Percentiles rank a stretch among this genome's conserved stretches.
Evolutionary conservation across 495 filamentous ascomycete genomes (phyloP).

Genomic region (Tirmania nivea): DNA sequence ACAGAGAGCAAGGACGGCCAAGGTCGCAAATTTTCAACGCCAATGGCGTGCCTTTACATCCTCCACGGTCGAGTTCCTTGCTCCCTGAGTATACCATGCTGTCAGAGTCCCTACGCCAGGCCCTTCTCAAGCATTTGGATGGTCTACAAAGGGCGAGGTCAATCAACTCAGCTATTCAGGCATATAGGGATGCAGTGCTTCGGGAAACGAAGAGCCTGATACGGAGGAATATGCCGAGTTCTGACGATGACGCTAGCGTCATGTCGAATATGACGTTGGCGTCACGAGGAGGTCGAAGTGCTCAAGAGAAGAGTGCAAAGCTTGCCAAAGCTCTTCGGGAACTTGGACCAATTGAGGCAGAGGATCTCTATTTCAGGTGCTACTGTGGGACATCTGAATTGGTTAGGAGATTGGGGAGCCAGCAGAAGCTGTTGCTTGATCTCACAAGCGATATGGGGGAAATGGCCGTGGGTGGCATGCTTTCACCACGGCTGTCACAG

Average conservation of each 20-base stretch:
- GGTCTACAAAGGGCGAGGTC: slow-evolving; percentile 56
- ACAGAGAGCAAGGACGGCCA: too few relatives aligned
- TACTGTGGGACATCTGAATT: slow-evolving; percentile 79
- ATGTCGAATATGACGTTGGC: slow-evolving; percentile 67
- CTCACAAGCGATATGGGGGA: slow-evolving; percentile 52
- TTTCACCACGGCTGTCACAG: slow-evolving; percentile 17
- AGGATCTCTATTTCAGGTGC: slow-evolving; percentile 58
- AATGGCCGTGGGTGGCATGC: slow-evolving; percentile 18
- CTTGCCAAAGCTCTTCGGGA: slow-evolving; percentile 81
- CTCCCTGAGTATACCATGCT: slow-evolving; percentile 1
- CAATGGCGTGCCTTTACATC: slow-evolving; percentile 7
- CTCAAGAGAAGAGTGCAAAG: slow-evolving; percentile 74
- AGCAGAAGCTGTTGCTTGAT: slow-evolving; percentile 89
- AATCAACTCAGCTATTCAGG: slow-evolving; percentile 54
- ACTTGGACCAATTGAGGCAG: slow-evolving; percentile 63
- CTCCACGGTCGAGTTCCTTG: slow-evolving; percentile 15
- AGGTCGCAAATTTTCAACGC: too few relatives aligned
- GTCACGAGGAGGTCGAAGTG: slow-evolving; percentile 31
- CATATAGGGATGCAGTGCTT: slow-evolving; percentile 69
- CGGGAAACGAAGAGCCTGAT: slow-evolving; percentile 77
- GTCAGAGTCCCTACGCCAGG: not conserved
- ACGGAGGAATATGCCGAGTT: slow-evolving; percentile 64
- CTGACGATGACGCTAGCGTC: slow-evolving; percentile 76
- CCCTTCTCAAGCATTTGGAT: not conserved
- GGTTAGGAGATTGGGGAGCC: slow-evolving; percentile 59